Base-by-base conservation (phyloP, 306 rosid species). In the Pterocarpus santalinus region DNA sequence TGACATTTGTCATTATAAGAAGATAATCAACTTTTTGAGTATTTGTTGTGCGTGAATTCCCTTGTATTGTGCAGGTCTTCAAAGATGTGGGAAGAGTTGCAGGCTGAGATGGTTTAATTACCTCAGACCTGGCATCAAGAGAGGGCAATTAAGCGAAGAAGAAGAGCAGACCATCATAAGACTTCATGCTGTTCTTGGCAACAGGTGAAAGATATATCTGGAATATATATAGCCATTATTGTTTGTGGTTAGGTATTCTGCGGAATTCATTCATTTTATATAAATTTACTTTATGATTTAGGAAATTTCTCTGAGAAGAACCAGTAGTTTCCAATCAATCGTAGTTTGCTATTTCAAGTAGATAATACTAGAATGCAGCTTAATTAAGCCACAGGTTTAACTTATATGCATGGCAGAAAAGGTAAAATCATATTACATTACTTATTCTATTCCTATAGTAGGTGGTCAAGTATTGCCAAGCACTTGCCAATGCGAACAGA, bases 21-120 rank as follows among this genome's bases (percentile, higher is more conserved):
- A 3, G 41, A 32, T 8, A 44, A 14, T 9, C 28, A 22, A 4
- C 32, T 0, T 75, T 61, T 74, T 39, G 30, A 41, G 79, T 43
- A 13, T 6, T 61, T 8, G 1, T 32, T 43, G 47, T 5, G 71
- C 9, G 14, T 49, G 32, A 14, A 15, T 39, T 36, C 15, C 32
- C 33, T 32, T 62, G 15, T 65, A 13, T 8, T 43, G 10, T 43
- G 8, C 46, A 78, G 82, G 75, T 55, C 82, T 78, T 68, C 75
- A 68, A 32, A 78, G 82, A 78, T 67, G 82, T 68, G 82, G 82
- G n/a, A 78, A 78, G 76, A 78, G 82, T 68, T 78, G 82, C 76
- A 78, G 82, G 76, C 51, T 78, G 15, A 78, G 82, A 67, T 78
- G 82, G 82, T 43, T 78, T 78, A 78, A 78, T 35, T 78, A 78